Evolutionary conservation across 2,329 filamentous ascomycete species (phyloP), one percentile per base, ranked within the genome.

Genomic region (Colletotrichum sp.): DNA sequence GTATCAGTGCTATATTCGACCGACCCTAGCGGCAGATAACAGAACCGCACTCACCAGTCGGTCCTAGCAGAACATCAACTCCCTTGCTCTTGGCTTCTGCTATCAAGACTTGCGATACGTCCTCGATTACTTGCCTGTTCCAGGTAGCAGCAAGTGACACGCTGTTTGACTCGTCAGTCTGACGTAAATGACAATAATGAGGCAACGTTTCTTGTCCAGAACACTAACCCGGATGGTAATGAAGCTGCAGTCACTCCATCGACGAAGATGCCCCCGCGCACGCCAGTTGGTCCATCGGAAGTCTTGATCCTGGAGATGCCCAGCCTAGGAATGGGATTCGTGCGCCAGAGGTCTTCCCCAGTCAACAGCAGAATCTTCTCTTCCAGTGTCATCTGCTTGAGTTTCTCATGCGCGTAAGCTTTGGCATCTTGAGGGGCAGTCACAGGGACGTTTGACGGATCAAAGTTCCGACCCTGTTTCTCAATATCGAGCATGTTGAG

Each of bases 171-270:
- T 48, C 5, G 9, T 48, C 9, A 48, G 9, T 44, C 19, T 39
- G 0, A 12, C 19, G 1, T n/a, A 12, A 12, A n/a, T 48, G 9
- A 12, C 19, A 44, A 44, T 6, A n/a, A 36, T 0, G 0, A 36
- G 34, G 15, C 34, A 16, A 44, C 19, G 6, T n/a, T n/a, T 19
- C 8, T 6, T n/a, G 19, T 44, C 9, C 19, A 19, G 8, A 44
- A n/a, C 9, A 48, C 39, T n/a, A 6, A 48, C 39, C 19, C 39
- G 9, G 19, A 48, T 48, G 39, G 39, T 6, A n/a, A 48, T 12
- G 19, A 48, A 48, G 39, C 39, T 48, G 39, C 39, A 48, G 39
- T n/a, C 19, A 48, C 39, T 48, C 39, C 39, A 48, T 48, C 19
- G 9, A 48, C 39, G 39, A 48, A 48, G 39, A n/a, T 48, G 6